Conservation (phyloP, 768 basidiomycete genomes). For the Leucosporidium creatinivorum region DNA sequence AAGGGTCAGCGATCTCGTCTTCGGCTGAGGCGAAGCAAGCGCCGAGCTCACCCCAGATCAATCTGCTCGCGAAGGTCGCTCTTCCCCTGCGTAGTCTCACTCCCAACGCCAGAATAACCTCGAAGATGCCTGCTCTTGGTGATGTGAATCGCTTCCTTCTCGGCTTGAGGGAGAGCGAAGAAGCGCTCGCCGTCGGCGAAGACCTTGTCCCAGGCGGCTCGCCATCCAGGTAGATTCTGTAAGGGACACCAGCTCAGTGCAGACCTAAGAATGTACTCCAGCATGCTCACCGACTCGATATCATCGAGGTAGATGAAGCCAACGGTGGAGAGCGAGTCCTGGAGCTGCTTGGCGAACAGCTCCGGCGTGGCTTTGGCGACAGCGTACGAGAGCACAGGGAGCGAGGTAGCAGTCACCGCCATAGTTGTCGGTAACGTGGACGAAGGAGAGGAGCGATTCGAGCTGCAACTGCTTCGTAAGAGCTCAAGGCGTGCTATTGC, state of each 20-base stretch:
- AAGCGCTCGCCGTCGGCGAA: conserved; percentile 1
- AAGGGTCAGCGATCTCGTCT: background rate
- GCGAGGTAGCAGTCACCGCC: background rate
- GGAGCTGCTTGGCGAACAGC: conserved; percentile 13
- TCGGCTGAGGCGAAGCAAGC: background rate
- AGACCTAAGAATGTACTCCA: too few relatives aligned
- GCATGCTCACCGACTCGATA: background rate
- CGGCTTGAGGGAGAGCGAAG: conserved; percentile 7
- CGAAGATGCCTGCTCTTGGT: conserved; percentile 9
- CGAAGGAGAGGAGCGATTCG: too few relatives aligned
- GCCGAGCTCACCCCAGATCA: conserved; percentile 17
- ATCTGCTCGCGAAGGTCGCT: conserved; percentile 24
- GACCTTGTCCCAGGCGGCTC: background rate
- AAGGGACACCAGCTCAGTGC: too few relatives aligned
- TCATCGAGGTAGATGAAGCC: conserved; percentile 23
- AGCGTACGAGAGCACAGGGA: conserved; percentile 14
- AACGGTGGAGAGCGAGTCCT: conserved; percentile 6
- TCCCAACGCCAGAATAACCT: conserved; percentile 12
- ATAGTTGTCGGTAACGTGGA: too few relatives aligned
- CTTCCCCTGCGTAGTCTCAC: conserved; percentile 10
- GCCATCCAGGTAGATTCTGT: conserved; percentile 7
- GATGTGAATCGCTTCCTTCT: conserved; percentile 9
- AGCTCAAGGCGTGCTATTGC: too few relatives aligned
- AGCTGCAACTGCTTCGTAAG: too few relatives aligned
- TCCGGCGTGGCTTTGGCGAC: conserved; percentile 1